Conservation (phyloP, 106 monocot genomes). For the Iris macrosiphon region DNA sequence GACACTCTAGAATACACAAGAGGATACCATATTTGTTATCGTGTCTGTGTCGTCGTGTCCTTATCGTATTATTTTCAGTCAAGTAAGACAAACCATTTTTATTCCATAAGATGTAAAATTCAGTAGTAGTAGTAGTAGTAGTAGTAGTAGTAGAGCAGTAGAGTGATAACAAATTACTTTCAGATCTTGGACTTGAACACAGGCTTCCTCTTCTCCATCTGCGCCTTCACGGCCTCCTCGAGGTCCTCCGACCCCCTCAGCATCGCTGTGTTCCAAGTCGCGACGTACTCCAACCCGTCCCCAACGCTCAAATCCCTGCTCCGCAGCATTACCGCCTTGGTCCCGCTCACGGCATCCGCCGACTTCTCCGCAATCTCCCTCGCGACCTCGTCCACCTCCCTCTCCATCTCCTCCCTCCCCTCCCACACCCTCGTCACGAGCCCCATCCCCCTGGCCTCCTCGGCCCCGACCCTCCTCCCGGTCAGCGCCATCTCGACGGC, state of each 20-base stretch:
- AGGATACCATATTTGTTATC: too few species aligned
- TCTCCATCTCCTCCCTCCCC: slow-evolving; percentile 32
- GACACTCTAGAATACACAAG: too few species aligned
- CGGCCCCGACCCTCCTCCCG: slow-evolving; percentile 41
- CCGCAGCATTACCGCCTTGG: slow-evolving; percentile 74
- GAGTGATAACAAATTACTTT: too few species aligned
- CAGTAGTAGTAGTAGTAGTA: too few species aligned
- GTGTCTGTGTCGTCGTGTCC: too few species aligned
- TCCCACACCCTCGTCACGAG: slow-evolving; percentile 63
- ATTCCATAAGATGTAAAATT: too few species aligned
- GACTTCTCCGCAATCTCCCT: slow-evolving; percentile 82
- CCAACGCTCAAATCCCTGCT: slow-evolving; percentile 69
- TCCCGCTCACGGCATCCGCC: slow-evolving; percentile 69
- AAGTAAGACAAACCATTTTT: too few species aligned
- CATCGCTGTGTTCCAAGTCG: slow-evolving; percentile 89
- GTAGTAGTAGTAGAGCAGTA: too few species aligned
- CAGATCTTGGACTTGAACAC: slow-evolving; percentile 62
- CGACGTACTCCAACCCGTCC: slow-evolving; percentile 74
- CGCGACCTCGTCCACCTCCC: slow-evolving; percentile 42
- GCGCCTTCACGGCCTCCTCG: slow-evolving; percentile 59
- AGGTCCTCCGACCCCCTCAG: slow-evolving; percentile 62
- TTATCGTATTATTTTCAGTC: too few species aligned
- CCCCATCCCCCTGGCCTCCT: slow-evolving; percentile 82
- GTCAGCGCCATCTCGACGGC: slow-evolving; percentile 81
- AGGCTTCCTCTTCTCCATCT: slow-evolving; percentile 63